Conservation (phyloP, 2,329 filamentous ascomycete genomes). For the Botryotinia calthae region DNA sequence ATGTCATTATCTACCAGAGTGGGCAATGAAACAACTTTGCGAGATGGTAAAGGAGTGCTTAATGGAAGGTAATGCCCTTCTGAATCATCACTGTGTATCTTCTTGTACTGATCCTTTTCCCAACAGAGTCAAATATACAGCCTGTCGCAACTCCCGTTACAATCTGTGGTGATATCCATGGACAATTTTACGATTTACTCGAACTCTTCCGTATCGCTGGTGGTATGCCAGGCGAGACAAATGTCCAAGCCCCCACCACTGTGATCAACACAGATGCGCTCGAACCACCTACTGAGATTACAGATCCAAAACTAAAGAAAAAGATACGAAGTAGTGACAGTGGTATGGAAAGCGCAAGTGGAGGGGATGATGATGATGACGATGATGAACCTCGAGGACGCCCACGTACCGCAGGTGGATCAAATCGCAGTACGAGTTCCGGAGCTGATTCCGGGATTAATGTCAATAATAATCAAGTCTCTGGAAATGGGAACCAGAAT, state of each 20-base stretch:
- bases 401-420: constrained; percentile 42
- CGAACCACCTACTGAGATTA: constrained; percentile 86
- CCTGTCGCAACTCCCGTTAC: constrained; percentile 96
- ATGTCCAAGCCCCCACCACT: constrained; percentile 65
- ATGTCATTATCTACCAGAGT: constrained; percentile 93
- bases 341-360: constrained; percentile 48
- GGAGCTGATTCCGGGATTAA: constrained; percentile 41
- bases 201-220: constrained; percentile 96
- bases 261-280: constrained; percentile 89
- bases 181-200: constrained; percentile 96
- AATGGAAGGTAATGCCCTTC: constrained; percentile 78
- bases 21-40: constrained; percentile 97
- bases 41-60: constrained; percentile 98
- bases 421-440: constrained; percentile 44
- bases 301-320: constrained; percentile 79
- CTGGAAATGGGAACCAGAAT: constrained; percentile 61
- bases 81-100: neutral
- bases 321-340: constrained; percentile 67
- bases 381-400: constrained; percentile 50
- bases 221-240: constrained; percentile 86
- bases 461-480: constrained; percentile 40
- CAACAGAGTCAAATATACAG: constrained; percentile 94
- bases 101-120: constrained; percentile 26
- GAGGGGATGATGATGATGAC: constrained; percentile 50
- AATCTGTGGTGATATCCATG: constrained; percentile 96